Base-by-base conservation (phyloP, 2,329 filamentous ascomycete species). In the Phoma herbarum region DNA sequence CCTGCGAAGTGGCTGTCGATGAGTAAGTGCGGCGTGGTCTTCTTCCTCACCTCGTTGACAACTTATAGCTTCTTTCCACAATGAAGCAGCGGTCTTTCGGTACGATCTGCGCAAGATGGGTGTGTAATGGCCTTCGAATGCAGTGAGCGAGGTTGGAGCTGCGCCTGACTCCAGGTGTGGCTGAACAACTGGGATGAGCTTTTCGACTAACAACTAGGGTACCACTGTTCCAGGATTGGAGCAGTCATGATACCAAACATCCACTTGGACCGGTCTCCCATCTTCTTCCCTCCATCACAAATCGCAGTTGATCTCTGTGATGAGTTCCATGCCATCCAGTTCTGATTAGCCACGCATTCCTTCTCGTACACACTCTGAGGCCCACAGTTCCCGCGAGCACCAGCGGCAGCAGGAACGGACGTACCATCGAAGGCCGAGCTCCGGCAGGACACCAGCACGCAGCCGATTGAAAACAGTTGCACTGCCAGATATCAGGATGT, bases 191-290 rank as follows among this genome's bases (percentile, higher is more conserved):
- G 62, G 65, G 65, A 66, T 68, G 56, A 44, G 54, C 56, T 52
- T 18, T 63, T 52, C 41, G 57, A 60, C 64, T 66, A 68, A 60
- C n/a, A n/a, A 33, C 62, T 68, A 68, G 65, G 65, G 64, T 68
- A 68, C 65, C 65, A 61, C 56, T 57, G 44, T 63, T 63, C 52
- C 48, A 47, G 11, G 31, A 16, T 37, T 37, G 35, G n/a, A 20
- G 42, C 23, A 62, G 51, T 45, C 14, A 26, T 46, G n/a, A 50
- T 42, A 28, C 16, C 56, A 8, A 49, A 50, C 56, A 33, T 49
- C 50, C 60, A n/a, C 33, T 47, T 59, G 37, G 31, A 47, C 35
- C 50, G 22, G 59, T 55, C 44, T 46, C 44, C 45, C 39, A 45
- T 47, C 51, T 39, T 53, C 28, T 47, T 23, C 0, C 20, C n/a